These are phyloP conservation scores for Coniochaeta sp. DNA, from an alignment of 2,329 filamentous ascomycete genomes.

Conservation along the genomic window DNA sequence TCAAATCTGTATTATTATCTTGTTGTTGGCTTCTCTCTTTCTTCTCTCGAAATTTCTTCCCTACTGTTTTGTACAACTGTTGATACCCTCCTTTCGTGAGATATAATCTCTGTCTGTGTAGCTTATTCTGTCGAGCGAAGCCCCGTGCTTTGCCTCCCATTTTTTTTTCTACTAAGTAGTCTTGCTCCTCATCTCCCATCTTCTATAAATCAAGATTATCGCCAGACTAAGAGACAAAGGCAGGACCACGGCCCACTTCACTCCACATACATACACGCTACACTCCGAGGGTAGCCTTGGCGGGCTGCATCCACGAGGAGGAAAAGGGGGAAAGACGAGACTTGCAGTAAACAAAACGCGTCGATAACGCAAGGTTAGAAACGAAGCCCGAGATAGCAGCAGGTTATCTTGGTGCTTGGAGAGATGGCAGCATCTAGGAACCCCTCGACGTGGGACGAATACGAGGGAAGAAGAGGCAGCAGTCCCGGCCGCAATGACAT, in stretches of 20 bases:
- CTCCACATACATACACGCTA: not conserved
- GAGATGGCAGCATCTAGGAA: conserved; percentile 23
- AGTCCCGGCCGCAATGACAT: conserved; percentile 34
- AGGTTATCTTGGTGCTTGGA: not conserved
- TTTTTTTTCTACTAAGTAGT: not conserved
- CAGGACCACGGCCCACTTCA: not conserved
- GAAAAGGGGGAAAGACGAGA: not conserved
- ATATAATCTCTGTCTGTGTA: too few species aligned
- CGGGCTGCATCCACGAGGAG: not conserved
- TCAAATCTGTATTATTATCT: conserved; percentile 2
- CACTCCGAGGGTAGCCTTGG: not conserved
- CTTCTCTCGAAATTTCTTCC: not conserved
- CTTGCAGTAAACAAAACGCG: not conserved
- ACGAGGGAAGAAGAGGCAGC: conserved; percentile 33
- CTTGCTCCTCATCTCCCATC: too few species aligned
- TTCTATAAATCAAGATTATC: too few species aligned
- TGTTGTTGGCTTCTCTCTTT: not conserved
- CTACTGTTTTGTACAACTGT: not conserved
- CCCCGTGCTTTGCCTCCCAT: not conserved
- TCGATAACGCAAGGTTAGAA: not conserved
- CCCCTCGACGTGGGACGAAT: conserved; percentile 39
- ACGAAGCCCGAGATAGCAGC: not conserved
- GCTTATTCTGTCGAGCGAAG: too few species aligned
- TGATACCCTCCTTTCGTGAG: not conserved
- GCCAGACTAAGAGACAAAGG: not conserved